phyloP scores from a whole-genome alignment of 441 rosid genomes.

The Gossypium laxum region DNA sequence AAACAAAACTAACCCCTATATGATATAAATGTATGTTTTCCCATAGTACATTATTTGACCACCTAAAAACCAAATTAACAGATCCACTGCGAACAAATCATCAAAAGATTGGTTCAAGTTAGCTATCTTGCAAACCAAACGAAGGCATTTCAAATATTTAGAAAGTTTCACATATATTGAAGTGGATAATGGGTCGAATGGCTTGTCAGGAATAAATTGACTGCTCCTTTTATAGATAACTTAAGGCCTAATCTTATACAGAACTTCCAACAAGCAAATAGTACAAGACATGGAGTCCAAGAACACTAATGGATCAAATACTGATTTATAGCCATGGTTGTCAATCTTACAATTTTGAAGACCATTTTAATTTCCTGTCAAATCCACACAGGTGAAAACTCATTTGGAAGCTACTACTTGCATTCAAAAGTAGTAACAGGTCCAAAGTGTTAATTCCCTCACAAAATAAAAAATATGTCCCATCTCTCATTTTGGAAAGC shows the following conservation, averaged over 20 bases:
- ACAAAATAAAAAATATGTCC: not conserved
- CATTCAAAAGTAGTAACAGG: not conserved
- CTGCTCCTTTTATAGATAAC: not conserved
- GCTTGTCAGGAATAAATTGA: not conserved
- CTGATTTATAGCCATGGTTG: not conserved
- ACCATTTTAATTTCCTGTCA: not conserved
- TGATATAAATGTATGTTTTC: not conserved
- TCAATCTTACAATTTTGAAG: not conserved
- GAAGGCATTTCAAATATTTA: not conserved
- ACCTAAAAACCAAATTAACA: not conserved
- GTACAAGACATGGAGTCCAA: not conserved
- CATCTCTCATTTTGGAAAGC: not conserved
- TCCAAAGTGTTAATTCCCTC: not conserved
- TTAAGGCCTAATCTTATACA: not conserved
- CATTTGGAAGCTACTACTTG: not conserved
- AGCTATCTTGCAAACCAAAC: not conserved
- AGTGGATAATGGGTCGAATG: not conserved
- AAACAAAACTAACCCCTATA: not conserved
- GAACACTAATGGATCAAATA: not conserved
- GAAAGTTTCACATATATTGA: not conserved
- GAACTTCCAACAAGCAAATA: not conserved
- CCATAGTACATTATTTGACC: not conserved
- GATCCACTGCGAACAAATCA: not conserved
- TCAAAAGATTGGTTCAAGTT: not conserved
- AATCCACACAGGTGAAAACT: not conserved